A percentile compares a stretch with the other conserved stretches of the same genome.
These are phyloP conservation scores for Tylopilus rubrobrunneus DNA, from an alignment of 768 basidiomycete species.

Conservation along the genomic window DNA sequence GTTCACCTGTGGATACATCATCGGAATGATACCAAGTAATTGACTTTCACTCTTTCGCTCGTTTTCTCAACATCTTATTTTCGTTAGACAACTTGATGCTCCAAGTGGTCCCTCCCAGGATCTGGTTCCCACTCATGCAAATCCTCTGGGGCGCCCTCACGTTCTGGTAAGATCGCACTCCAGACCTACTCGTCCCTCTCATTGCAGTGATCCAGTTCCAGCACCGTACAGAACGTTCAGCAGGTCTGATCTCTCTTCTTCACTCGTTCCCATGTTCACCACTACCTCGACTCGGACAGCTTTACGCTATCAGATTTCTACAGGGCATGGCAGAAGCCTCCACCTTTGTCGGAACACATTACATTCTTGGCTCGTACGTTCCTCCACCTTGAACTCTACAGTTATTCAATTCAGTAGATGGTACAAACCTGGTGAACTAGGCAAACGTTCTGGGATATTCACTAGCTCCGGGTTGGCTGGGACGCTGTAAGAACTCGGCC, in stretches of 20 bases:
- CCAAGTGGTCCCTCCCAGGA: constrained; percentile 56
- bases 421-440: constrained; percentile 69
- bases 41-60: not conserved
- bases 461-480: constrained; percentile 59
- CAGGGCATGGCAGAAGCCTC: constrained; percentile 72
- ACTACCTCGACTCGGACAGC: constrained; percentile 29
- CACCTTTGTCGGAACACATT: constrained; percentile 74
- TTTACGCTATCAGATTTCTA: constrained; percentile 69
- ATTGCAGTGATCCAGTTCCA: constrained; percentile 40
- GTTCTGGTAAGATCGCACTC: constrained; percentile 42
- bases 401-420: constrained; percentile 38
- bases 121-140: constrained; percentile 66
- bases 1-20: constrained; percentile 72
- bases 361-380: constrained; percentile 66
- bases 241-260: constrained; percentile 37
- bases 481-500: constrained; percentile 43
- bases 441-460: constrained; percentile 70
- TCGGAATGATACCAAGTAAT: constrained; percentile 70
- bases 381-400: not conserved
- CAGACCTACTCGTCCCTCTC: not conserved
- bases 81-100: constrained; percentile 60
- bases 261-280: not conserved
- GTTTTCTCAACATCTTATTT: not conserved
- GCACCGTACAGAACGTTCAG: constrained; percentile 49
- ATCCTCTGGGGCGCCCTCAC: constrained; percentile 65